Base-by-base conservation (phyloP, 352 stramenopile genomes). In the Pythium periplocum region DNA sequence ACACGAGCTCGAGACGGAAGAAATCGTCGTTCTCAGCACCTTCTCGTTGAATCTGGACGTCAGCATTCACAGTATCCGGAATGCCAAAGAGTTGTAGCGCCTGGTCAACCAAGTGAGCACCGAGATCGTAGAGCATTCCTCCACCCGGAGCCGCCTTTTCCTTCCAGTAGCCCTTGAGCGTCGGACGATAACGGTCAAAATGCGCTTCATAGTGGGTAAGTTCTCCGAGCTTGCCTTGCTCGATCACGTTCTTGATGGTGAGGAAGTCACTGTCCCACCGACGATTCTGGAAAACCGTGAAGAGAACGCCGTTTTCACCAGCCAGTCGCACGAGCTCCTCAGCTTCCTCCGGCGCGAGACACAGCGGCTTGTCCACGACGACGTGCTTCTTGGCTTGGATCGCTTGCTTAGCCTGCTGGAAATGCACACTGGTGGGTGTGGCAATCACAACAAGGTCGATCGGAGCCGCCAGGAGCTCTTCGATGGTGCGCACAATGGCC, bases 91-190 rank as follows among this genome's bases (percentile, higher is more conserved):
- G 67, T 60, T 75, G 70, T 53, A 88, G 66, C 33, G 75, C 71
- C 40, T 90, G 78, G 45, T 90, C 78, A 12, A 85, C 73, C 8
- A 87, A 58, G 51, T 90, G 80, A 1, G 78, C 73, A 0, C 80
- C 80, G 11, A 90, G 61, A 55, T 90, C 80, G 61, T 89, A 89
- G 9, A 90, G 66, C 48, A 84, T 69, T 31, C 80, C 80, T 5
- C 75, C 78, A 32, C 78, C 79, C 10, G 74, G 64, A 0, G 64
- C 67, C 6, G 75, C 64, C 50, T 79, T 71, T 49, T 90, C 80
- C 62, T 90, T 88, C 80, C 80, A 90, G 68, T 88, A 87, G 41
- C 76, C 73, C 61, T 90, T 90, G 55, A 88, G 75, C 40, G 38
- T 62, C 32, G 80, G 80, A 0, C 80, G 75, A 57, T 79, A 90